These are phyloP conservation scores for Cryptococcus deneoformans DNA, from an alignment of 1,284 basidiomycete species.

Conservation along the genomic window DNA sequence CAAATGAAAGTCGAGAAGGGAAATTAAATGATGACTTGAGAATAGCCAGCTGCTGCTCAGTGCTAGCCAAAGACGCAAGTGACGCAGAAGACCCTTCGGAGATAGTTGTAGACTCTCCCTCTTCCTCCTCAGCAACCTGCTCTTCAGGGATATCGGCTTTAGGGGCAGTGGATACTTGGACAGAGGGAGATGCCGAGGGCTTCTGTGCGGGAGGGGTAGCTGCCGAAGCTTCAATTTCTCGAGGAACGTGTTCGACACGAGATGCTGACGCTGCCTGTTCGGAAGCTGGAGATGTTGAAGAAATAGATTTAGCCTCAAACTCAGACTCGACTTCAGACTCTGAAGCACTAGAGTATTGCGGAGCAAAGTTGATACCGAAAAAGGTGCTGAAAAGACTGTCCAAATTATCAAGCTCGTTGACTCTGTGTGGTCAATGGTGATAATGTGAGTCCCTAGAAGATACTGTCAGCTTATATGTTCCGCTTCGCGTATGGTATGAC, in stretches of 20 bases:
- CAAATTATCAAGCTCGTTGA: conserved; percentile 21
- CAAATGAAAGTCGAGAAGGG: conserved; percentile 35
- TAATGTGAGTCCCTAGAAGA: not conserved
- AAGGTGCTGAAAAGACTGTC: conserved; percentile 34
- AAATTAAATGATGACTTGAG: conserved; percentile 33
- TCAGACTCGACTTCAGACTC: not conserved
- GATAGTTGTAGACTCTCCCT: conserved; percentile 1
- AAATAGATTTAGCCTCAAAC: not conserved
- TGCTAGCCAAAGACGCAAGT: conserved; percentile 24
- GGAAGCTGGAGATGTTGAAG: conserved; percentile 12
- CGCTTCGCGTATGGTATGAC: not conserved
- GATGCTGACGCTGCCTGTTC: conserved; percentile 30
- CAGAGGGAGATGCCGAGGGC: conserved; percentile 4
- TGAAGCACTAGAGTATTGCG: not conserved
- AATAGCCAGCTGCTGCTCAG: conserved; percentile 26
- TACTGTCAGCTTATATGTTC: not conserved
- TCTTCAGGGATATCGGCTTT: not conserved
- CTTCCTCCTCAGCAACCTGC: conserved; percentile 21
- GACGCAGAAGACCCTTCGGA: conserved; percentile 18
- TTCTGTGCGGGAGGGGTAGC: conserved; percentile 35
- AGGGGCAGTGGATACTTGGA: conserved; percentile 30
- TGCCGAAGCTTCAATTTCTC: conserved; percentile 35
- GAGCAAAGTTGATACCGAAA: conserved; percentile 40
- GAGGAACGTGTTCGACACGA: conserved; percentile 36
- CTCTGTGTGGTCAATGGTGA: not conserved